A percentile compares a stretch with the other conserved stretches of the same genome.
phyloP scores from a whole-genome alignment of 768 basidiomycete genomes.

The Psilocybe cyanescens region DNA sequence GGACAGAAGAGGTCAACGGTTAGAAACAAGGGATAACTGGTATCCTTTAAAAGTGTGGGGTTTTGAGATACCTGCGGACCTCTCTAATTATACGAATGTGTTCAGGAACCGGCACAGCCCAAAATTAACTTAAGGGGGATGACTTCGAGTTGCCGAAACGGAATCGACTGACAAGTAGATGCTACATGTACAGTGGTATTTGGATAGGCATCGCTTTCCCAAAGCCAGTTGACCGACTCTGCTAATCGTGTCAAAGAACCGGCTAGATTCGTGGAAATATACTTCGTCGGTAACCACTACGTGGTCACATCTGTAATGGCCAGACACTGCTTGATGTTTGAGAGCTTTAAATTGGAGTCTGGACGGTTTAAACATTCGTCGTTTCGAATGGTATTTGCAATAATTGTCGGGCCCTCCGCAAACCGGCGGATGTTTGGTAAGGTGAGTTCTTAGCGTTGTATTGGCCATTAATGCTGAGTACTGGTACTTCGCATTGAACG shows the following conservation, averaged over 20 bases:
- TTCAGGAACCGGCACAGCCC: slow-evolving; percentile 1
- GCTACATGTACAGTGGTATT: not conserved
- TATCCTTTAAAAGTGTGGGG: not conserved
- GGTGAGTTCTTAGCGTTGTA: no score
- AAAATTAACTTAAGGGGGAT: not conserved
- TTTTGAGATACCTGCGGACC: not conserved
- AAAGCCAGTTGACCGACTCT: not conserved
- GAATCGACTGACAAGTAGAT: not conserved
- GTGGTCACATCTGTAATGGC: not conserved
- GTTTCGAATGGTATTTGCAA: no score
- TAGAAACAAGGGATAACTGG: not conserved
- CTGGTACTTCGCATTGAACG: no score
- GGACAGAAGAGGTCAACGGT: not conserved
- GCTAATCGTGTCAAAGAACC: not conserved
- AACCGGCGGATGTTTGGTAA: no score
- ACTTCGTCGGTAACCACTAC: not conserved
- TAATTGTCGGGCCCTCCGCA: no score
- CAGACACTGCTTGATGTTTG: no score
- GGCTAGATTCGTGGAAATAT: not conserved
- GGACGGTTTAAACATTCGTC: no score
- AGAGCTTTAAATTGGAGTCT: no score
- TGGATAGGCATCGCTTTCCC: not conserved
- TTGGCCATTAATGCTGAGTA: no score
- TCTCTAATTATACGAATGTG: slow-evolving; percentile 5
- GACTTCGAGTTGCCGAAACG: not conserved